Conservation (phyloP, 306 rosid genomes). For the Citrullus colocynthis region DNA sequence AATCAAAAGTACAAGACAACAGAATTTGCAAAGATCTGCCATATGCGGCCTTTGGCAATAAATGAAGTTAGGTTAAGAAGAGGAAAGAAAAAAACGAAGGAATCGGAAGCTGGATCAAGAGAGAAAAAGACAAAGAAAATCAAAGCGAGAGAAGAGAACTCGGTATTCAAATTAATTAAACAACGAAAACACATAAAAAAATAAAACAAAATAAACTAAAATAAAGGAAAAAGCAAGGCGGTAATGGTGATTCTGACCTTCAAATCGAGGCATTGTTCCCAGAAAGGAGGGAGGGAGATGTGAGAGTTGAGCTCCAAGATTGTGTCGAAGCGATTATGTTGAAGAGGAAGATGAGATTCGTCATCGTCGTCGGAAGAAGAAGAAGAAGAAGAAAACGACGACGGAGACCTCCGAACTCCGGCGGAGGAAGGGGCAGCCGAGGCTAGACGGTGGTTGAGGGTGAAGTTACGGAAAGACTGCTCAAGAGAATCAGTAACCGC, state of each 20-base stretch:
- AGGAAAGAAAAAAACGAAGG: neutral
- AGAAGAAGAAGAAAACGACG: neutral
- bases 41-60: neutral
- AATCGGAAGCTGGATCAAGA: neutral
- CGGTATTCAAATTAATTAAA: neutral
- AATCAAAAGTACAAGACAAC: conserved; percentile 4
- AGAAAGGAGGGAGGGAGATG: conserved; percentile 77
- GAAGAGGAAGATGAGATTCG: conserved; percentile 7
- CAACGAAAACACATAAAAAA: neutral
- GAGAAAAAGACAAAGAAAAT: neutral
- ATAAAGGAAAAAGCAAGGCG: neutral
- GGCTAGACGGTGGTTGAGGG: conserved; percentile 32
- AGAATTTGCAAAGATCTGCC: neutral
- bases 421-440: neutral
- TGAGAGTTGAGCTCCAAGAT: conserved; percentile 84
- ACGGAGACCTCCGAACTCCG: neutral
- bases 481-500: conserved; percentile 77
- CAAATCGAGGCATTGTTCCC: conserved; percentile 97
- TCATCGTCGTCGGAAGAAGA: neutral
- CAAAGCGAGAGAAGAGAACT: neutral
- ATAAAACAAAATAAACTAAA: neutral
- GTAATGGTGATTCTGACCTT: conserved; percentile 30
- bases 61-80: conserved; percentile 4
- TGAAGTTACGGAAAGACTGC: conserved; percentile 67
- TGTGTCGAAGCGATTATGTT: conserved; percentile 22